These are phyloP conservation scores for Cladosporium sp. DNA, from an alignment of 2,329 filamentous ascomycete species.

Conservation along the genomic window DNA sequence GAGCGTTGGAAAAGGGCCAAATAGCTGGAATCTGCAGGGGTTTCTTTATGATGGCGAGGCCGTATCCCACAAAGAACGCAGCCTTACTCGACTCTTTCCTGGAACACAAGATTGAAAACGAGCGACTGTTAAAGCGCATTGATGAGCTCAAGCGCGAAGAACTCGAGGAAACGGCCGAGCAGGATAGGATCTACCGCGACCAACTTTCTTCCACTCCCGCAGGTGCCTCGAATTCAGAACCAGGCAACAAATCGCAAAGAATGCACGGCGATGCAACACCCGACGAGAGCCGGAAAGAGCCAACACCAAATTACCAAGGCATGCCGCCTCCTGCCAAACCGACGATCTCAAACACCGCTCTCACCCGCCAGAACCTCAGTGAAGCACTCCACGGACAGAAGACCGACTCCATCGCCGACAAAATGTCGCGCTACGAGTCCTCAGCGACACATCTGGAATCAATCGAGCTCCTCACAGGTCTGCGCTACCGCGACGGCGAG, in stretches of 20 bases:
- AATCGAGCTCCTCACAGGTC: slow-evolving; percentile 88
- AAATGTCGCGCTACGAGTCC: slow-evolving; percentile 78
- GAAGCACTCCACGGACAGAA: slow-evolving; percentile 61
- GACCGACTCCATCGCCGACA: slow-evolving; percentile 75
- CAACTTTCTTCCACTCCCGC: slow-evolving; percentile 22
- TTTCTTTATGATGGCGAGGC: slow-evolving; percentile 89
- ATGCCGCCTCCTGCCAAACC: slow-evolving; percentile 67
- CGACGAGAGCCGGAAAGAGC: slow-evolving; percentile 16
- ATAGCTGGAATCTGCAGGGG: slow-evolving; percentile 70
- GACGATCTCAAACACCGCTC: slow-evolving; percentile 57
- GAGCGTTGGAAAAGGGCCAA: slow-evolving; percentile 1
- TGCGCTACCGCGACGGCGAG: slow-evolving; percentile 85
- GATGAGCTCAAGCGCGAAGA: slow-evolving; percentile 82
- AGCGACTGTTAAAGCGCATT: slow-evolving; percentile 78
- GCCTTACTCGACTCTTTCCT: slow-evolving; percentile 85
- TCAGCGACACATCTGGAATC: slow-evolving; percentile 70
- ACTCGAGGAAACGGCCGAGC: slow-evolving; percentile 69
- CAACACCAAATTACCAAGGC: slow-evolving; percentile 41
- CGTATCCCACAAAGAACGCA: slow-evolving; percentile 85
- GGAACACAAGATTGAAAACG: slow-evolving; percentile 96
- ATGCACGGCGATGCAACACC: slow-evolving; percentile 15
- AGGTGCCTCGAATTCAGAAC: slow-evolving; percentile 24
- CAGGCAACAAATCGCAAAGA: slow-evolving; percentile 14
- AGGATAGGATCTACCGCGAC: slow-evolving; percentile 52
- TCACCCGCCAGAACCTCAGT: slow-evolving; percentile 78